Evolutionary conservation across 768 basidiomycete genomes (phyloP).

Genomic region (Serendipita vermifera): DNA sequence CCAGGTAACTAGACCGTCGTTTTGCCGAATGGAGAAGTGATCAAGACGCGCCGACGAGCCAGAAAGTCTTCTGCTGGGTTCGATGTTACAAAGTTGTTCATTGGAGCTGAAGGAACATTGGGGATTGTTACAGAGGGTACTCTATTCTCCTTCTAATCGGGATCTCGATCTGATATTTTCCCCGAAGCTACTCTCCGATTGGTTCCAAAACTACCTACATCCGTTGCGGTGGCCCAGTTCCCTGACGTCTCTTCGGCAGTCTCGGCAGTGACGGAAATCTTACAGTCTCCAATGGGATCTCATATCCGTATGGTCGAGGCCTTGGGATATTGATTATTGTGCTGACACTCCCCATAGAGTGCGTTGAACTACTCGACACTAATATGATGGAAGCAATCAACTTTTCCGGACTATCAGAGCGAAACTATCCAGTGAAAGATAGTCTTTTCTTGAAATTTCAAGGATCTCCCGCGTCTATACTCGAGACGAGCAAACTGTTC

Average conservation of each 20-base stretch:
- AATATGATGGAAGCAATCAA: constrained; percentile 72
- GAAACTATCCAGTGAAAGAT: constrained; percentile 55
- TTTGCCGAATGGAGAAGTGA: constrained; percentile 69
- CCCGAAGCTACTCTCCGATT: constrained; percentile 62
- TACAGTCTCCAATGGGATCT: constrained; percentile 51
- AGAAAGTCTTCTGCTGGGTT: constrained; percentile 82
- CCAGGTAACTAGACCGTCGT: constrained; percentile 52
- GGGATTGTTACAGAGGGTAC: constrained; percentile 80
- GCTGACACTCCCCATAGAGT: constrained; percentile 37
- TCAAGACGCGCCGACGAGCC: constrained; percentile 69
- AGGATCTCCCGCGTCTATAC: constrained; percentile 49
- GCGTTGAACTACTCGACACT: constrained; percentile 77
- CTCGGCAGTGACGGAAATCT: constrained; percentile 67
- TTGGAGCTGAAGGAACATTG: constrained; percentile 80
- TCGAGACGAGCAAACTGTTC: constrained; percentile 46
- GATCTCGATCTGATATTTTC: not conserved
- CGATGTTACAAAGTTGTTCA: constrained; percentile 76
- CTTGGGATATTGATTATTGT: constrained; percentile 4
- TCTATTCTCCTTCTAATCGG: constrained; percentile 4
- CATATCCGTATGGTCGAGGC: constrained; percentile 58
- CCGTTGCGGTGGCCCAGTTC: constrained; percentile 83
- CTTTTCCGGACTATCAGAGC: constrained; percentile 40
- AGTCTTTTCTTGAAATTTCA: constrained; percentile 89
- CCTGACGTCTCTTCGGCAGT: constrained; percentile 65
- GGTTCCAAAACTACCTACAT: constrained; percentile 66